Conservation (phyloP, 2,329 filamentous ascomycete genomes). For the Balansia obtecta region DNA sequence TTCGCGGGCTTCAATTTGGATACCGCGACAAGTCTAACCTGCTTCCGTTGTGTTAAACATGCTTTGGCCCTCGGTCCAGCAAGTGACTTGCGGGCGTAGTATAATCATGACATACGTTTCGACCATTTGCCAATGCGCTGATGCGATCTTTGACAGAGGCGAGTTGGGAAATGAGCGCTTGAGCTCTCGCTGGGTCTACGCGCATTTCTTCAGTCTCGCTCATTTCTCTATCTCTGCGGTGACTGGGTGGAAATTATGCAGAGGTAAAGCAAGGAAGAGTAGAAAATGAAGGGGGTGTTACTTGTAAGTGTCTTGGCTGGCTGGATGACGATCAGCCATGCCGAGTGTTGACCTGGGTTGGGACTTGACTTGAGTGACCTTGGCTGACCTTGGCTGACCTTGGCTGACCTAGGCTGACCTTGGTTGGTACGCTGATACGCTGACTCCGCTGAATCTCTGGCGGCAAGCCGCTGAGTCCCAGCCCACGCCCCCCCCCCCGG, state of each 20-base stretch:
- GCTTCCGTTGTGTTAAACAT: neutral
- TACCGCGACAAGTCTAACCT: slow-evolving; percentile 84
- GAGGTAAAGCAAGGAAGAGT: neutral
- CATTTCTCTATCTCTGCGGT: slow-evolving; percentile 21
- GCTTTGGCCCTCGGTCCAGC: too few species aligned
- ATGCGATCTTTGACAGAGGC: slow-evolving; percentile 47
- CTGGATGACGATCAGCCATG: neutral
- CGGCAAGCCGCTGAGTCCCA: neutral
- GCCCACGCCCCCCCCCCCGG: too few species aligned
- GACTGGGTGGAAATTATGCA: neutral
- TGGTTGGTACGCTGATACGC: neutral
- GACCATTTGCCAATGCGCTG: slow-evolving; percentile 36
- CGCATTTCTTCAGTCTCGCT: slow-evolving; percentile 42
- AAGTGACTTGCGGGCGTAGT: too few species aligned
- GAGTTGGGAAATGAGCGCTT: slow-evolving; percentile 50
- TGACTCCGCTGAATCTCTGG: neutral
- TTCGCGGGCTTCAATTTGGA: slow-evolving; percentile 91
- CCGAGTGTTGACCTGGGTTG: too few species aligned
- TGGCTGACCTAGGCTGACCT: too few species aligned
- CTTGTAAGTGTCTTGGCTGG: neutral
- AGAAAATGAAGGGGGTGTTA: neutral
- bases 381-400: too few species aligned
- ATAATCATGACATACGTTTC: slow-evolving; percentile 33
- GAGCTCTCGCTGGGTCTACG: slow-evolving; percentile 48
- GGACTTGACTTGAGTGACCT: too few species aligned